Percentiles rank a stretch among this genome's conserved stretches.
Evolutionary conservation across 148 eudicot genomes (phyloP).

Genomic region (Cornus suecica): DNA sequence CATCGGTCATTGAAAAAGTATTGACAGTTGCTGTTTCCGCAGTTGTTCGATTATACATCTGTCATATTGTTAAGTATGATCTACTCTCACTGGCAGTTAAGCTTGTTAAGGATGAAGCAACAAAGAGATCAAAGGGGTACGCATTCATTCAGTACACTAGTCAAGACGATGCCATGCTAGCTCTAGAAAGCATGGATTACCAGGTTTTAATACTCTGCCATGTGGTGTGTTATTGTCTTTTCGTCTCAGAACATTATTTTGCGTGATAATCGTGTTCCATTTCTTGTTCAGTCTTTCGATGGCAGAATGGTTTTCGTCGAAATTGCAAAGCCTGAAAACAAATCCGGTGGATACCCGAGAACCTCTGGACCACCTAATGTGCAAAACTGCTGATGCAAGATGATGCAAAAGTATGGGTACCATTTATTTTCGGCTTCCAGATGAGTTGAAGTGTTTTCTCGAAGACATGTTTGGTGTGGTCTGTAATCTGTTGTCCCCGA

Average conservation of each 20-base stretch:
- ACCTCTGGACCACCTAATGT: slow-evolving; percentile 35
- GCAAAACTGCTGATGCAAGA: slow-evolving; percentile 2
- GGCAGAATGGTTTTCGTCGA: slow-evolving; percentile 43
- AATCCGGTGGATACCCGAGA: slow-evolving; percentile 23
- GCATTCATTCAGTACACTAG: slow-evolving; percentile 44
- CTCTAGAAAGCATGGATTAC: slow-evolving; percentile 48
- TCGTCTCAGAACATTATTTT: not conserved
- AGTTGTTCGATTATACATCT: not conserved
- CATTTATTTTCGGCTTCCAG: not conserved
- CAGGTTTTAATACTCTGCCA: slow-evolving; percentile 24
- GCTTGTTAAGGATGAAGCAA: slow-evolving; percentile 27
- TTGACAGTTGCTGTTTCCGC: not conserved
- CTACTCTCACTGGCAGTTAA: slow-evolving; percentile 25
- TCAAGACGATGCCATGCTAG: slow-evolving; percentile 47
- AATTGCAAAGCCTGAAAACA: slow-evolving; percentile 38
- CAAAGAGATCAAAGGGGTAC: slow-evolving; percentile 43
- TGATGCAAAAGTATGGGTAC: not conserved
- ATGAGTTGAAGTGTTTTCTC: not conserved
- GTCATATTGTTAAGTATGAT: not conserved
- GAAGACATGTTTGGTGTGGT: not conserved
- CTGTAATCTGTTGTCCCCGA: not conserved
- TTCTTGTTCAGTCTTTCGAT: slow-evolving; percentile 29
- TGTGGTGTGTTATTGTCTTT: not conserved
- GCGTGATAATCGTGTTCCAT: not conserved
- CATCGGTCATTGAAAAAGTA: not conserved